Evolutionary conservation across 2,329 filamentous ascomycete species (phyloP), one percentile per base, ranked within the genome.

Genomic region (Monilinia fructicola): DNA sequence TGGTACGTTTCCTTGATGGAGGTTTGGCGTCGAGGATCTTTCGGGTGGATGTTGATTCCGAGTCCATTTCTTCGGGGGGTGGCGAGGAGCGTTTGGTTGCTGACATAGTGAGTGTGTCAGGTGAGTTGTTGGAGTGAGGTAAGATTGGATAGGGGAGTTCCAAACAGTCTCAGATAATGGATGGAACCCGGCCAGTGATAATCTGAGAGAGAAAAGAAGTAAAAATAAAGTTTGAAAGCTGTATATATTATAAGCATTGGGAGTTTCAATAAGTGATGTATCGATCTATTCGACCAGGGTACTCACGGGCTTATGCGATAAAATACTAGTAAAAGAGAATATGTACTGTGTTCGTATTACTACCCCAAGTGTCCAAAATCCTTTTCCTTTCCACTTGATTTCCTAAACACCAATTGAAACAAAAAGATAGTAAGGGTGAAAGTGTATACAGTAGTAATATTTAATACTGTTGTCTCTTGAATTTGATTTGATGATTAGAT

Each of bases 51-150:
- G 63, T 38, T n/a, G 54, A 31, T 60, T 60, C 44, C 12, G 44
- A 31, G 3, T 60, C 54, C 54, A 46, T 50, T n/a, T 44, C n/a
- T 44, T 65, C 54, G 46, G 54, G 50, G 63, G 48, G 42, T 48
- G 31, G 21, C 4, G 63, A 59, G 11, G 63, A n/a, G 18, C 23
- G 44, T 59, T 59, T 53, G 23, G 10, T 52, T 44, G 62, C 28
- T 56, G 63, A 60, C 63, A 65, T 65, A 18, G 44, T 60, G 63
- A 44, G 5, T 31, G 31, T 38, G 31, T 50, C 58, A 61, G 58
- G 44, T 60, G 58, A 60, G 44, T 12, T 23, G 16, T 38, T 38
- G 21, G 44, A 9, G 23, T 38, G 28, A 60, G 58, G 14, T 38
- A 18, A 54, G 53, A 38, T 55, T 60, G 42, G 31, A 26, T 52